These are phyloP conservation scores for Mesostigma viride DNA, from an alignment of 139 green algal species.

Conservation along the genomic window DNA sequence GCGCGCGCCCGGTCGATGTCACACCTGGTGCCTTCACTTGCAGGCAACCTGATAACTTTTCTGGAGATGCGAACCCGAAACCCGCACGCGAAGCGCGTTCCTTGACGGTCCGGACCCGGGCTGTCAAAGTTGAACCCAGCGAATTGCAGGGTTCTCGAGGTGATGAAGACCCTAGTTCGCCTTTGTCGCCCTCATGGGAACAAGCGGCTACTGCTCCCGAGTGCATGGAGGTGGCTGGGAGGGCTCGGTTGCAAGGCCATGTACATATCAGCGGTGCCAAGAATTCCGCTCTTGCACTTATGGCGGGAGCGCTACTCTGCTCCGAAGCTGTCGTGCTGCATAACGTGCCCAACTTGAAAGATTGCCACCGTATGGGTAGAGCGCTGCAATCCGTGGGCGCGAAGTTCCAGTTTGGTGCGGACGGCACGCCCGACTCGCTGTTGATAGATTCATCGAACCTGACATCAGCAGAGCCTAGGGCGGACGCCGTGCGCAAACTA, in stretches of 20 bases:
- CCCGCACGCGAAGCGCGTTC: too few species aligned
- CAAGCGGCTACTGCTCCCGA: too few species aligned
- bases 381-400: slow-evolving; percentile 33
- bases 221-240: slow-evolving; percentile 28
- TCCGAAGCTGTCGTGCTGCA: slow-evolving; percentile 21
- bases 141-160: too few species aligned
- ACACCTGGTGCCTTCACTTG: too few species aligned
- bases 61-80: too few species aligned
- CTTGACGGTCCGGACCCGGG: too few species aligned
- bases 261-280: slow-evolving; percentile 38
- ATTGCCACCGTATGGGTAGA: slow-evolving; percentile 33
- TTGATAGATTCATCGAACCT: slow-evolving; percentile 28
- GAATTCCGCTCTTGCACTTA: slow-evolving; percentile 39
- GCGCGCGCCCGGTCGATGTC: too few species aligned
- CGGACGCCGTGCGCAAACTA: slow-evolving; percentile 31
- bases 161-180: too few species aligned
- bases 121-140: too few species aligned
- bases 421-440: slow-evolving; percentile 19
- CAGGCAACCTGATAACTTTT: too few species aligned
- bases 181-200: too few species aligned
- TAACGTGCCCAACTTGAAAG: slow-evolving; percentile 32
- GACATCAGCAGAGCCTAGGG: slow-evolving; percentile 20
- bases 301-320: slow-evolving; percentile 31
- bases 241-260: slow-evolving; percentile 22
- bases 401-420: slow-evolving; percentile 21